These are phyloP conservation scores for Graphilbum sp. DNA, from an alignment of 2,329 filamentous ascomycete species.

Conservation along the genomic window DNA sequence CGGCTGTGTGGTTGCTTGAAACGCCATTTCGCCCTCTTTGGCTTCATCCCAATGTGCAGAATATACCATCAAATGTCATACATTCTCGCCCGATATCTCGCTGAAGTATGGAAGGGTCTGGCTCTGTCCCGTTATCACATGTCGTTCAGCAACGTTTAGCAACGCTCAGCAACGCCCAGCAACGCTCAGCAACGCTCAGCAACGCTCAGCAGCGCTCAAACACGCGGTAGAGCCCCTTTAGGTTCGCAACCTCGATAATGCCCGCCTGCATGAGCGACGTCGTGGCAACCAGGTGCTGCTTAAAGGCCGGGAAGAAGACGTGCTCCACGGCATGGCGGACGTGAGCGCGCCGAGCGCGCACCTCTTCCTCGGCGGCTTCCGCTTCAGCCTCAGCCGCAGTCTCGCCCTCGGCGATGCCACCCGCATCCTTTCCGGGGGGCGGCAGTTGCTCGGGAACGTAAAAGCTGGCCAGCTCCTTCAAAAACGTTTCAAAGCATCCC, in stretches of 20 bases:
- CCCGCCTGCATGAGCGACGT: constrained; percentile 54
- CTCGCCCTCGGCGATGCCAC: constrained; percentile 5
- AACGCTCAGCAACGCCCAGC: too few relatives aligned
- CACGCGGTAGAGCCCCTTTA: constrained; percentile 84
- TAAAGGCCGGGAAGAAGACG: constrained; percentile 79
- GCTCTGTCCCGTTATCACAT: too few relatives aligned
- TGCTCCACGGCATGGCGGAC: constrained; percentile 67
- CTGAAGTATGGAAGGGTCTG: too few relatives aligned
- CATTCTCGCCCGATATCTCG: too few relatives aligned
- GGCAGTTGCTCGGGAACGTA: constrained; percentile 82
- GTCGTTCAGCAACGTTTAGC: too few relatives aligned
- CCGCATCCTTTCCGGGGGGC: not conserved
- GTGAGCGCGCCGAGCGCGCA: constrained; percentile 46
- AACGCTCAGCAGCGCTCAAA: constrained; percentile 98
- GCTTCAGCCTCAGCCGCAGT: constrained; percentile 8
- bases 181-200: too few relatives aligned
- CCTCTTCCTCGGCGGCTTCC: constrained; percentile 24
- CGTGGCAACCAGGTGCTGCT: constrained; percentile 68
- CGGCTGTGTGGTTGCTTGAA: too few relatives aligned
- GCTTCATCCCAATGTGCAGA: too few relatives aligned
- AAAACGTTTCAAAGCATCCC: constrained; percentile 66
- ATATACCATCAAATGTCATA: too few relatives aligned
- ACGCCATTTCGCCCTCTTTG: too few relatives aligned
- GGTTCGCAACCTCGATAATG: constrained; percentile 73
- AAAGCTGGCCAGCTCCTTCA: constrained; percentile 76